These are phyloP conservation scores for Endoconidiophora laricicola DNA, from an alignment of 2,329 filamentous ascomycete species.

Conservation along the genomic window DNA sequence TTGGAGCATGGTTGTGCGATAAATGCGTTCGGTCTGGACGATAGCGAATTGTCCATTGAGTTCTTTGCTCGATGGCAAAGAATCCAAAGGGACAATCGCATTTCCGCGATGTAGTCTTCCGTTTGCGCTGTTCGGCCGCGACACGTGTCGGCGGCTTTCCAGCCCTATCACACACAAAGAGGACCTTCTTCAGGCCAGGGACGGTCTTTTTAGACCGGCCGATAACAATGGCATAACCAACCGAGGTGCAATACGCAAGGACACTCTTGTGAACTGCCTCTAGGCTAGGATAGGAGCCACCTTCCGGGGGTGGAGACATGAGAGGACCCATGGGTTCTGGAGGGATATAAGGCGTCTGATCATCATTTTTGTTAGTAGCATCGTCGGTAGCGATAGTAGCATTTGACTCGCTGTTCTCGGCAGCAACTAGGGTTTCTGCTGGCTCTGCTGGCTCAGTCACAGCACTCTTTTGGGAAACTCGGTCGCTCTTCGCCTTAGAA, in stretches of 20 bases:
- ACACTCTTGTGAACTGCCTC: conserved; percentile 49
- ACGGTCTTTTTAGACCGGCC: conserved; percentile 52
- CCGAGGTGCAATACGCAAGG: conserved; percentile 47
- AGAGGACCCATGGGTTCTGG: conserved; percentile 38
- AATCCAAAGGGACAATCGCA: conserved; percentile 55
- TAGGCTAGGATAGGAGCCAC: conserved; percentile 45
- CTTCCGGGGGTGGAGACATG: conserved; percentile 48
- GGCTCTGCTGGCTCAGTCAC: conserved; percentile 10
- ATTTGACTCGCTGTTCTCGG: conserved; percentile 24
- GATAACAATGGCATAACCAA: conserved; percentile 52
- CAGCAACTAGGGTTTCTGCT: conserved; percentile 2
- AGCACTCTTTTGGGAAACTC: conserved; percentile 5
- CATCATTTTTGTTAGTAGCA: conserved; percentile 24
- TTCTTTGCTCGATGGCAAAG: conserved; percentile 50
- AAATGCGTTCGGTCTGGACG: conserved; percentile 42
- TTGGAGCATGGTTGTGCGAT: conserved; percentile 47
- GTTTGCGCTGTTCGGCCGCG: conserved; percentile 46
- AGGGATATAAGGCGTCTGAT: conserved; percentile 34
- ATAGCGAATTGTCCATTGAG: conserved; percentile 50
- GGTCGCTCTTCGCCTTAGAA: conserved; percentile 22
- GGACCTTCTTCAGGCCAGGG: conserved; percentile 48
- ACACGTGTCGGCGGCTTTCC: conserved; percentile 45
- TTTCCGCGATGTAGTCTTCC: conserved; percentile 51
- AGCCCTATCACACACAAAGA: conserved; percentile 50
- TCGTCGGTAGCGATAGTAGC: conserved; percentile 32